Evolutionary conservation across 805 yeast genomes (phyloP).

Genomic region (Grigorovia transvaalensis): DNA sequence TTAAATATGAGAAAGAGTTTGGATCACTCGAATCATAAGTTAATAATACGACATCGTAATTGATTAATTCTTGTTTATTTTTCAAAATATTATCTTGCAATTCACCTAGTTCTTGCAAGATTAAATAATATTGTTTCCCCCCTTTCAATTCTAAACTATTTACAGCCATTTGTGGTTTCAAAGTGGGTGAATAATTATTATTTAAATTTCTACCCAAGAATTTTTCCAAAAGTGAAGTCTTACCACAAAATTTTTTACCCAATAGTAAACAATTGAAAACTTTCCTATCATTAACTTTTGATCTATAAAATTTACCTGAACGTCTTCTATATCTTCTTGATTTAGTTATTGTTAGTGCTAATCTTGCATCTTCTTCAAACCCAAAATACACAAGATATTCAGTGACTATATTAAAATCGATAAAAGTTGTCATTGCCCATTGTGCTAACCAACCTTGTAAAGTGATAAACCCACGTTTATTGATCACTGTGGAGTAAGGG

Average conservation of each 20-base stretch:
- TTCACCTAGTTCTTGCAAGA: slow-evolving; percentile 84
- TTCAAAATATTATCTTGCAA: slow-evolving; percentile 64
- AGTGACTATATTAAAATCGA: slow-evolving; percentile 74
- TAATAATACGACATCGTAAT: slow-evolving; percentile 85
- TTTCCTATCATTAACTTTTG: slow-evolving; percentile 67
- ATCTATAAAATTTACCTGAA: slow-evolving; percentile 56
- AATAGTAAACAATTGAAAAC: slow-evolving; percentile 84
- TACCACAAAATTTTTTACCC: slow-evolving; percentile 83
- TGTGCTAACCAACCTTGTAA: slow-evolving; percentile 98
- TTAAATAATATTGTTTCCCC: slow-evolving; percentile 89
- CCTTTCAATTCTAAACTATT: slow-evolving; percentile 90
- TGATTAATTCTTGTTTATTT: slow-evolving; percentile 56
- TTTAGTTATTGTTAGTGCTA: slow-evolving; percentile 71
- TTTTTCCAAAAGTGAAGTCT: slow-evolving; percentile 71
- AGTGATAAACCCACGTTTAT: slow-evolving; percentile 82
- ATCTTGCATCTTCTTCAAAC: slow-evolving; percentile 44
- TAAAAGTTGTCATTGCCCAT: slow-evolving; percentile 92
- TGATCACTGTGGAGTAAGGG: slow-evolving; percentile 80
- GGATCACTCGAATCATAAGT: slow-evolving; percentile 95
- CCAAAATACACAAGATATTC: slow-evolving; percentile 88
- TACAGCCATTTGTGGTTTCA: slow-evolving; percentile 71
- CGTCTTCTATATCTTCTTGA: slow-evolving; percentile 62
- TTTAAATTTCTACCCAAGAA: slow-evolving; percentile 68
- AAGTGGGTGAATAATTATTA: slow-evolving; percentile 68
- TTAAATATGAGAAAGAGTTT: slow-evolving; percentile 76